phyloP scores from a whole-genome alignment of 371 early-diverging fungal species.

The Saksenaea vasiformis region DNA sequence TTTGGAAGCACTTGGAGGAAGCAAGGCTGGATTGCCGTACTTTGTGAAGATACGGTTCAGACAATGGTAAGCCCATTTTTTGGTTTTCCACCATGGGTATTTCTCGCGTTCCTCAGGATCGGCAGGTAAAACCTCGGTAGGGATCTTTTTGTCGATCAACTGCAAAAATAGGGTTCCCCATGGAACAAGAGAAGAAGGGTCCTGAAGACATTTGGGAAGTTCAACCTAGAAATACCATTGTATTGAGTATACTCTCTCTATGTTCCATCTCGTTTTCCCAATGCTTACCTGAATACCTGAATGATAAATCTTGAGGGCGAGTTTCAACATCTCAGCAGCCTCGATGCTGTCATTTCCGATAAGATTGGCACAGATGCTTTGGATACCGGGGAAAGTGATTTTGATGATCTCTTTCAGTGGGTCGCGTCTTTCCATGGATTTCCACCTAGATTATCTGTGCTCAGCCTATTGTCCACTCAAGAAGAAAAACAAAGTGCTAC shows the following conservation, averaged over 20 bases:
- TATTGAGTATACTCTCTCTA: not conserved
- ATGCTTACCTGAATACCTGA: conserved; percentile 61
- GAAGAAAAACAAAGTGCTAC: conserved; percentile 33
- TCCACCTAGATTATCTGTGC: conserved; percentile 47
- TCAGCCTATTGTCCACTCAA: not conserved
- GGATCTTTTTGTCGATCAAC: conserved; percentile 68
- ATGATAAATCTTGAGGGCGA: conserved; percentile 78
- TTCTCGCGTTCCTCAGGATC: conserved; percentile 73
- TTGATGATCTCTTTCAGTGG: conserved; percentile 70
- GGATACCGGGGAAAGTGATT: conserved; percentile 73
- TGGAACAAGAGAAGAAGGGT: conserved; percentile 66
- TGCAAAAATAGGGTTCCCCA: conserved; percentile 89
- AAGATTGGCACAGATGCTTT: conserved; percentile 65
- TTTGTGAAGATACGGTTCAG: conserved; percentile 78
- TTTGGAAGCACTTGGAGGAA: conserved; percentile 54
- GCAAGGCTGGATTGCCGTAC: conserved; percentile 76
- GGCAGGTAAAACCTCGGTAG: conserved; percentile 53
- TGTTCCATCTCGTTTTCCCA: not conserved
- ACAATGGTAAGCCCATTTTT: conserved; percentile 91
- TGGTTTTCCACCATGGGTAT: conserved; percentile 87
- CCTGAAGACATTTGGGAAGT: conserved; percentile 70
- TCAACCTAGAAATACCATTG: conserved; percentile 43
- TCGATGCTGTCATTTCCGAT: conserved; percentile 60
- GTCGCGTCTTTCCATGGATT: conserved; percentile 52
- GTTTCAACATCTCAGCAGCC: conserved; percentile 83